These are phyloP conservation scores for Botrytis medusae DNA, from an alignment of 2,329 filamentous ascomycete genomes.

Conservation along the genomic window DNA sequence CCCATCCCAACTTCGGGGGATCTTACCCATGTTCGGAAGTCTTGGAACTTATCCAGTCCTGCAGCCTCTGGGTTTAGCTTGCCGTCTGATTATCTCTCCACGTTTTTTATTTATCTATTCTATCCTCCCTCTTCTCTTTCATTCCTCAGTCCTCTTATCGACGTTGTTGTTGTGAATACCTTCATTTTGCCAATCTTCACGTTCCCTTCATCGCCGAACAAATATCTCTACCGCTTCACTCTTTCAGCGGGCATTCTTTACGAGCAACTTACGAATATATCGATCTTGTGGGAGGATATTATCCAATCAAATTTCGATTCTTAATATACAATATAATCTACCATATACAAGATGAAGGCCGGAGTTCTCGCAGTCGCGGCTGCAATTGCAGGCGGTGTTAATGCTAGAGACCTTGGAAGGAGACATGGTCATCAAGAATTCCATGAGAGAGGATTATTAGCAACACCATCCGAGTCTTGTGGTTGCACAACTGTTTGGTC, in stretches of 20 bases:
- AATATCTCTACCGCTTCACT: conserved; percentile 71
- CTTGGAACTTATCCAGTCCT: conserved; percentile 3
- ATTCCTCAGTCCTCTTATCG: conserved; percentile 23
- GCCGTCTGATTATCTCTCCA: conserved; percentile 11
- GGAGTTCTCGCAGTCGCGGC: conserved; percentile 63
- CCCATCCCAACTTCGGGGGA: conserved; percentile 12
- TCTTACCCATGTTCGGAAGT: conserved; percentile 14
- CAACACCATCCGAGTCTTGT: conserved; percentile 50
- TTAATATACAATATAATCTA: conserved; percentile 30
- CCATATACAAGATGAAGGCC: conserved; percentile 67
- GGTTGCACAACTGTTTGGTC: conserved; percentile 74
- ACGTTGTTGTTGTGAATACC: conserved; percentile 23
- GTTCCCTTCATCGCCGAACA: conserved; percentile 49
- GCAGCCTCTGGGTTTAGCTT: conserved; percentile 1
- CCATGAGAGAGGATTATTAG: conserved; percentile 48
- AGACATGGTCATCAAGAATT: conserved; percentile 57
- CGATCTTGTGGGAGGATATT: not conserved
- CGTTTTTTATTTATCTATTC: conserved; percentile 15
- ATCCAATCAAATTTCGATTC: conserved; percentile 11
- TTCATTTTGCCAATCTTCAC: conserved; percentile 49
- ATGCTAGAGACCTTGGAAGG: conserved; percentile 52
- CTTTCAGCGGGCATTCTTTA: conserved; percentile 77
- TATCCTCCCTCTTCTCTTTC: conserved; percentile 34
- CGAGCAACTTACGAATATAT: conserved; percentile 25
- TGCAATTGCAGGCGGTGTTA: conserved; percentile 57